Base-by-base conservation (phyloP, 495 filamentous ascomycete species). In the Penicillium chermesinum region DNA sequence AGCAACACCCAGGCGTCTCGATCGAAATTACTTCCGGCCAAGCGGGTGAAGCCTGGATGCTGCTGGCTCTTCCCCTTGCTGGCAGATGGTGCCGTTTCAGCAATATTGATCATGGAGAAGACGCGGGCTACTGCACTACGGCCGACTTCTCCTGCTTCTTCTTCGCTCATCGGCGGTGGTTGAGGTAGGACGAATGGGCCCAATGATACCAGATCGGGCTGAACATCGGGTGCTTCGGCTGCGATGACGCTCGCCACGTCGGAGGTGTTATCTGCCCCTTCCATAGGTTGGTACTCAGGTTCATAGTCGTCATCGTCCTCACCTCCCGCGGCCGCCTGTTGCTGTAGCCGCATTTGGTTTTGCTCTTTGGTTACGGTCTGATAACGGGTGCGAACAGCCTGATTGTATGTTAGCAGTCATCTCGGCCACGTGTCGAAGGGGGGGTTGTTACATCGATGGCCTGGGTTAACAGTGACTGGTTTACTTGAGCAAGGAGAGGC, bases 281-380 rank as follows among this genome's bases (percentile, higher is more conserved):
- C 87, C 39, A 78, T 74, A 0, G 79, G 79, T 45, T 85, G 77
- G 55, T 86, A 91, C 65, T 93, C 85, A 0, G 89, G 89, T 51
- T 94, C 89, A 56, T 95, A 94, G 47, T 90, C 85, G 42, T 91
- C 90, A 12, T 95, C 89, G 14, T 95, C 89, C 6, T 91, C 87
- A n/a, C 82, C 83, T 0, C 63, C 67, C 7, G 74, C 57, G 40
- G 71, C 67, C 35, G 61, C 49, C 64, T 69, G 55, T 66, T 67
- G 53, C 63, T 73, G 46, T 55, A 63, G 45, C 57, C 64, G 52
- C 66, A 63, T 44, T 61, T 53, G 13, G 16, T 53, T 63, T 69
- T 71, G 70, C 51, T 62, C 50, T 36, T 72, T 72, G 19, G 60
- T 69, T 1, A 76, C 63, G 9, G 68, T 62, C n/a, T 76, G 58